Evolutionary conservation across 2,329 filamentous ascomycete genomes (phyloP), one percentile per base, ranked within the genome.

Genomic region (Diaporthe vexans): DNA sequence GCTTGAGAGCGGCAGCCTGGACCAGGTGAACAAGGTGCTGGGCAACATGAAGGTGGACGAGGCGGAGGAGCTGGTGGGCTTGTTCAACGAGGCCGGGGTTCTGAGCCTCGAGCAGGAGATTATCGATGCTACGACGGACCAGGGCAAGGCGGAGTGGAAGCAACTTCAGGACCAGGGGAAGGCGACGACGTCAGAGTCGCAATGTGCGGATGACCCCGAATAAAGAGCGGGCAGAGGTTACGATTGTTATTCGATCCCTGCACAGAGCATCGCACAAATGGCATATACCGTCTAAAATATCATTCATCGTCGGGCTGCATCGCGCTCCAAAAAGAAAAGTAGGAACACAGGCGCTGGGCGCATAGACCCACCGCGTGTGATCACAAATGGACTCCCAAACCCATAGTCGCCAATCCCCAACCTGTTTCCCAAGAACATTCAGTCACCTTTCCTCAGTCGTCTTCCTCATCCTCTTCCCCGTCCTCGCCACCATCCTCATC

Each of bases 101-200:
- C 84, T 99, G 77, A 98, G 94, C 82, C 83, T 99, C 68, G 95
- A 98, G 82, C 92, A 98, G 81, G 92, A 97, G 67, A 95, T 99
- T 69, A 97, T 99, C 78, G 97, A 99, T 84, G 94, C 95, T 1
- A 99, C 95, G 59, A 97, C 96, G 3, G 93, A 95, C 81, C 92
- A 97, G 81, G 95, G 95, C 4, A 90, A 93, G 86, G 90, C 92
- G 82, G 92, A 92, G 81, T 87, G 96, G 79, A 93, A 94, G 84
- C 91, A 95, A 77, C 89, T 97, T 75, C 92, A 95, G 82, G 74
- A 78, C 69, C 76, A 79, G 74, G 76, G 69, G 10, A 73, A 74
- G 13, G 72, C 76, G 11, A 74, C 76, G 35, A 74, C 75, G 9
- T 69, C 72, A 19, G 75, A 77, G 61, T 71, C 74, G 8, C 73